Evolutionary conservation across 2,329 filamentous ascomycete species (phyloP).

Genomic region (Thielaviopsis musarum): DNA sequence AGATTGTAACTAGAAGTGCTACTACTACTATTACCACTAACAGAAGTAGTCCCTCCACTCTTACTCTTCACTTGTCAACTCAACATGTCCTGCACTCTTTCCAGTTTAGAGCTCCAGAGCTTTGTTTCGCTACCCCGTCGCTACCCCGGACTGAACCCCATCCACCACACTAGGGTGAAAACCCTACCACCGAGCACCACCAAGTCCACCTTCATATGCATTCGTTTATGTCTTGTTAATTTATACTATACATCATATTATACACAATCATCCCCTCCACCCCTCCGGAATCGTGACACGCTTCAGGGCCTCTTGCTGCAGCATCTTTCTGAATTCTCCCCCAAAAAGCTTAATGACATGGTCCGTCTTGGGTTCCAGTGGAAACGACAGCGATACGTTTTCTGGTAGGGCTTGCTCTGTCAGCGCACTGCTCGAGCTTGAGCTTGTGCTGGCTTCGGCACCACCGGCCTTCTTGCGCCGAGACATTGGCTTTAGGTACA

Average conservation of each 20-base stretch:
- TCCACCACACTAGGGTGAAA: too few relatives aligned
- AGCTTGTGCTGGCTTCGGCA: not conserved
- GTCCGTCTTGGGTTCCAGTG: conserved; percentile 8
- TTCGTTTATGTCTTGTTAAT: not conserved
- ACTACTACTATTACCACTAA: not conserved
- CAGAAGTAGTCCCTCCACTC: not conserved
- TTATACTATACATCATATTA: not conserved
- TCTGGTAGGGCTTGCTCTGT: not conserved
- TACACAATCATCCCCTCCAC: not conserved
- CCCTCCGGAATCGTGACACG: not conserved
- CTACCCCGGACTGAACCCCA: too few relatives aligned
- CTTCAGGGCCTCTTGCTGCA: conserved; percentile 6
- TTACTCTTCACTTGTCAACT: too few relatives aligned
- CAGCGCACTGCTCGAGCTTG: not conserved
- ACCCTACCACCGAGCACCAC: too few relatives aligned
- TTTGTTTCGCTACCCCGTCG: too few relatives aligned
- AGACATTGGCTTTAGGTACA: conserved; percentile 11
- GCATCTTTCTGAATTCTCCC: conserved; percentile 4
- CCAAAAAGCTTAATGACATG: conserved; percentile 3
- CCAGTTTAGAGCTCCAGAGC: too few relatives aligned
- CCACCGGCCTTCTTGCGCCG: conserved; percentile 3
- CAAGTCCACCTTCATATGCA: too few relatives aligned
- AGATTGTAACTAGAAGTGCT: not conserved
- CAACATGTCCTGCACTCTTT: too few relatives aligned
- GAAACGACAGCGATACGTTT: conserved; percentile 7